phyloP scores from a whole-genome alignment of 116 monocot genomes.

The Papilionanthe hybrid region DNA sequence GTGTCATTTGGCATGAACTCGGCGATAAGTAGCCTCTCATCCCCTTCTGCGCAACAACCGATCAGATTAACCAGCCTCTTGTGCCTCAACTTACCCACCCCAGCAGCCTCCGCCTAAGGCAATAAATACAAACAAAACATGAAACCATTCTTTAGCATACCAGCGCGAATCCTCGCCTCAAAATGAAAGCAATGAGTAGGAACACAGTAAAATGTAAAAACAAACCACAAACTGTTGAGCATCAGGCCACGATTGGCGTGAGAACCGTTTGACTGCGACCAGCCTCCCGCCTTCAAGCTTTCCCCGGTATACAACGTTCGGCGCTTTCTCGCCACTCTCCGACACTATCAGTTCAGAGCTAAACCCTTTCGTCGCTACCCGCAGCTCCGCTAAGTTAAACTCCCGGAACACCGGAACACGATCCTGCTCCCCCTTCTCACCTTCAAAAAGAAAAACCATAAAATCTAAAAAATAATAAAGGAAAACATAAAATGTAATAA shows the following conservation, averaged over 20 bases:
- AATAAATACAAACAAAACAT: background rate
- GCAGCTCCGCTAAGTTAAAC: slow-evolving; percentile 73
- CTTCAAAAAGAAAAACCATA: slow-evolving; percentile 6
- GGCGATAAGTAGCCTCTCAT: slow-evolving; percentile 85
- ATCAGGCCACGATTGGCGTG: slow-evolving; percentile 88
- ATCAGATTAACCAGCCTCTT: slow-evolving; percentile 80
- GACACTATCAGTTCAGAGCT: slow-evolving; percentile 81
- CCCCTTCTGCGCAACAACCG: slow-evolving; percentile 87
- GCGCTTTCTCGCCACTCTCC: slow-evolving; percentile 96
- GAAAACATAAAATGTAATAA: background rate
- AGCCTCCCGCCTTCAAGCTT: slow-evolving; percentile 59
- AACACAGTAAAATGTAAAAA: background rate
- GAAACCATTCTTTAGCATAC: too few relatives aligned
- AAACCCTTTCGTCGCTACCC: slow-evolving; percentile 83
- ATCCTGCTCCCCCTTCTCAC: slow-evolving; percentile 22
- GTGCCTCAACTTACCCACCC: slow-evolving; percentile 86
- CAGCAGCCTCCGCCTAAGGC: slow-evolving; percentile 67
- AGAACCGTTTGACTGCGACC: slow-evolving; percentile 87
- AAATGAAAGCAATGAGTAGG: slow-evolving; percentile 2
- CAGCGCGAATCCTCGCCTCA: background rate
- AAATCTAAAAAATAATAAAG: background rate
- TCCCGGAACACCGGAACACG: slow-evolving; percentile 78
- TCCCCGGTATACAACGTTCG: slow-evolving; percentile 84
- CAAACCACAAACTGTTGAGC: slow-evolving; percentile 86
- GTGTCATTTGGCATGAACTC: slow-evolving; percentile 99